Evolutionary conservation across 2,329 filamentous ascomycete species (phyloP), one percentile per base, ranked within the genome.

Genomic region (Paecilomyces dactylethromorphus): DNA sequence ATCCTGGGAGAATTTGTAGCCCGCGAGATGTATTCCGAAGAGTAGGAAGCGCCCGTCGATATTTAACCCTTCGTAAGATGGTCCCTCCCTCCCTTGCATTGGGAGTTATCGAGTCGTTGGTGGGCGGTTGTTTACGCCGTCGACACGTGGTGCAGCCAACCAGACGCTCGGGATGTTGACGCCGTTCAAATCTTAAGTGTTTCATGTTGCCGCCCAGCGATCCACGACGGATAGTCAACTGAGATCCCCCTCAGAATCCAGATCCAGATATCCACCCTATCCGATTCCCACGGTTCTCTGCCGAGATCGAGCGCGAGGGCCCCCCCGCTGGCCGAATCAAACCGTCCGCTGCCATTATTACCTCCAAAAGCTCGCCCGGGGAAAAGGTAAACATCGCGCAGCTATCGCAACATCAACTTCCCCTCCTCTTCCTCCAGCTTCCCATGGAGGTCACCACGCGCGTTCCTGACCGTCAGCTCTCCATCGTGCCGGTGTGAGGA

Each of bases 121-220:
- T 18, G 51, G 24, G 7, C 21, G 18, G 18, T 54, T 54, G 53
- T 54, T 54, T 33, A 54, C 29, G 15, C 12, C 18, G 51, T 13
- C 22, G 32, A 54, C 53, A 54, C 29, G 53, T 54, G 53, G 29
- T 33, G 32, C 53, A 33, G 29, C 53, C 53, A 54, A 54, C 53
- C 53, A 54, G 53, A 33, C 29, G 53, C 53, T 54, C 29, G 53
- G 53, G 53, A 54, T 54, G 53, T 45, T 18, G n/a, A 45, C 39
- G 35, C 35, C 35, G 35, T 39, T 39, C 35, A n/a, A 15, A 39
- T 39, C 35, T 45, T 18, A n/a, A 45, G 39, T 45, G 39, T 45
- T 45, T 45, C 39, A 45, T 7, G n/a, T 45, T 45, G 26, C 26
- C 26, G 26, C 26, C 26, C 26, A 29, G 26, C 35, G 39, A 45